Base-by-base conservation (phyloP, 2,329 filamentous ascomycete genomes). In the Lachnellula suecica region DNA sequence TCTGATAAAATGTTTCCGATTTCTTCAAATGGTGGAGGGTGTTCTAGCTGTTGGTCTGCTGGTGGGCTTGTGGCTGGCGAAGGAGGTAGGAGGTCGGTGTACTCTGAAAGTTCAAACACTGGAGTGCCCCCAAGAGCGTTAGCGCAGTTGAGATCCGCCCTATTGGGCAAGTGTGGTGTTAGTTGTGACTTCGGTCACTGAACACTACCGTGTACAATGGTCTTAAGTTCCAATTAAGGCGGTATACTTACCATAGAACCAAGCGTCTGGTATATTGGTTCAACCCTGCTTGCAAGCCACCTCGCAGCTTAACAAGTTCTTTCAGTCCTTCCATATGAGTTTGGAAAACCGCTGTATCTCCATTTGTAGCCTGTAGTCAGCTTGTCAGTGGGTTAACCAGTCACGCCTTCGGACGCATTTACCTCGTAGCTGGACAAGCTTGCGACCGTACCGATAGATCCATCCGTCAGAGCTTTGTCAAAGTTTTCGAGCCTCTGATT, bases 341-440 rank as follows among this genome's bases (percentile, higher is more conserved):
- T 27, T 44, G 35, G 24, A 54, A 47, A 6, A 31, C 48, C 17
- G 29, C 13, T 8, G 48, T 22, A 27, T n/a, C 46, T 22, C 56
- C 56, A 23, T 59, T 56, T 6, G 49, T 54, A 35, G 53, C 53
- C 56, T 58, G 9, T 4, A 34, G 29, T 15, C 11, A 34, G 3
- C 11, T 11, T 17, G 17, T 44, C 42, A 44, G 42, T 8, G 13
- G 19, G 20, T 22, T 11, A 27, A 6, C 7, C n/a, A 7, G 9
- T 31, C 24, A 4, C 20, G 1, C 9, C 19, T 29, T 7, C 8
- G 4, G 15, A 13, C 37, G 10, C 23, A 31, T 53, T 42, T 53
- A 55, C 56, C 45, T 56, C 56, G 38, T 58, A 56, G 27, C 55
- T 58, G 31, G 51, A 51, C n/a, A 60, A 41, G 15, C 43, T 46